Percentiles rank a stretch among this genome's conserved stretches.
phyloP scores from a whole-genome alignment of 192 early-diverging fungal species.

The Lobosporangium transversale region DNA sequence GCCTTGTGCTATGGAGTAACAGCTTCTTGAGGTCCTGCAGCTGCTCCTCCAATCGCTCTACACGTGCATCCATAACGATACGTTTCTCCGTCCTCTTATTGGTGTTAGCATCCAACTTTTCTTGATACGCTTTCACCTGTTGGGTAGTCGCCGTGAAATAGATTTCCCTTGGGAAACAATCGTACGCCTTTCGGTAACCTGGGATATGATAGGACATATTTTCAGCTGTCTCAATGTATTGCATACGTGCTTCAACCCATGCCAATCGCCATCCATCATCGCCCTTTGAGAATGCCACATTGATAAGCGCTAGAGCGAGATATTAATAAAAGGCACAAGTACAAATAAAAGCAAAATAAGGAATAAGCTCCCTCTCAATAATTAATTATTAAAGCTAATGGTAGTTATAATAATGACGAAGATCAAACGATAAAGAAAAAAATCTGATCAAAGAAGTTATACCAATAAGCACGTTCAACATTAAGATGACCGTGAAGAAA shows the following conservation, averaged over 20 bases:
- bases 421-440: no score
- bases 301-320: conserved; percentile 24
- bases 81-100: no score
- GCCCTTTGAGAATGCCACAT: conserved; percentile 24
- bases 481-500: conserved; percentile 32
- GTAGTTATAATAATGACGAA: no score
- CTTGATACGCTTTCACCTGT: conserved; percentile 9
- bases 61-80: no score
- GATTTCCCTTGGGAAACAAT: conserved; percentile 20
- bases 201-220: conserved; percentile 41
- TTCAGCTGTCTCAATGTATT: conserved; percentile 35
- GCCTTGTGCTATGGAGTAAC: no score
- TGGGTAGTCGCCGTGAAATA: conserved; percentile 15
- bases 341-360: neutral
- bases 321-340: no score
- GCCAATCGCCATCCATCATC: conserved; percentile 31
- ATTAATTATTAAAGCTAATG: neutral
- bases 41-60: no score
- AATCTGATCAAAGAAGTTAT: neutral
- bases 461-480: conserved; percentile 36
- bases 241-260: conserved; percentile 28
- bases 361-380: neutral
- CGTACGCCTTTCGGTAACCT: conserved; percentile 13
- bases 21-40: no score
- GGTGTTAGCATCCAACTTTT: no score